Evolutionary conservation across 1,284 basidiomycete species (phyloP).

Genomic region (Coniophora puteana): DNA sequence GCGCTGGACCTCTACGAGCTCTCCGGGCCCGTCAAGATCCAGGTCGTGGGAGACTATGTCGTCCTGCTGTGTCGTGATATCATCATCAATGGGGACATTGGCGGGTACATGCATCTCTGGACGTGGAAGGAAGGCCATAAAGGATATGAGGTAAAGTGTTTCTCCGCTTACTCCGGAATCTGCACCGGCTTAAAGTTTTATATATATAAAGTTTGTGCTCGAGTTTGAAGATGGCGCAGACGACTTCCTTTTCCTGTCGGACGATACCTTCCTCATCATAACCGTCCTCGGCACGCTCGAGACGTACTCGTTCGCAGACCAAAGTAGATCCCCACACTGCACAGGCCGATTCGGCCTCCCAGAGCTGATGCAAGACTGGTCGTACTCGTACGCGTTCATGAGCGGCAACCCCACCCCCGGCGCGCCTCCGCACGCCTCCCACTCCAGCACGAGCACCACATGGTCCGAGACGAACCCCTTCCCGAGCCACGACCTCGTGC

Average conservation of each 20-base stretch:
- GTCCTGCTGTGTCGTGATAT: constrained; percentile 45
- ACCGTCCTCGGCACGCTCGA: constrained; percentile 41
- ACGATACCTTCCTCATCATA: constrained; percentile 40
- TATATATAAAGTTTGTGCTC: constrained; percentile 31
- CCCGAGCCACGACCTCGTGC: constrained; percentile 41
- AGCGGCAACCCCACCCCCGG: constrained; percentile 42
- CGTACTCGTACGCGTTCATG: constrained; percentile 48
- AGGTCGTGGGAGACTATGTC: constrained; percentile 40
- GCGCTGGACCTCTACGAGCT: constrained; percentile 26
- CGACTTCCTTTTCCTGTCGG: constrained; percentile 47
- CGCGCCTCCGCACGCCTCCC: neutral
- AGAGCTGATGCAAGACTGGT: constrained; percentile 34
- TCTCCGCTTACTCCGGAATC: constrained; percentile 1
- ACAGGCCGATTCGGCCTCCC: constrained; percentile 38
- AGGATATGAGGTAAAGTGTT: constrained; percentile 30
- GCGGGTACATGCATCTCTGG: constrained; percentile 42
- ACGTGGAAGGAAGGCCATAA: constrained; percentile 35
- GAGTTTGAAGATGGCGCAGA: constrained; percentile 37
- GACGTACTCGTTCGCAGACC: constrained; percentile 40
- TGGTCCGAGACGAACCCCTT: no score
- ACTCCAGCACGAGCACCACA: constrained; percentile 6
- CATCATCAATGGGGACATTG: constrained; percentile 25
- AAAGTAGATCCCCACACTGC: constrained; percentile 26
- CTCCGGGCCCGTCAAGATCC: constrained; percentile 41
- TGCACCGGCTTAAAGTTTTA: constrained; percentile 1